Conservation (phyloP, 2,329 filamentous ascomycete genomes). For the Epichloe hybrida region DNA sequence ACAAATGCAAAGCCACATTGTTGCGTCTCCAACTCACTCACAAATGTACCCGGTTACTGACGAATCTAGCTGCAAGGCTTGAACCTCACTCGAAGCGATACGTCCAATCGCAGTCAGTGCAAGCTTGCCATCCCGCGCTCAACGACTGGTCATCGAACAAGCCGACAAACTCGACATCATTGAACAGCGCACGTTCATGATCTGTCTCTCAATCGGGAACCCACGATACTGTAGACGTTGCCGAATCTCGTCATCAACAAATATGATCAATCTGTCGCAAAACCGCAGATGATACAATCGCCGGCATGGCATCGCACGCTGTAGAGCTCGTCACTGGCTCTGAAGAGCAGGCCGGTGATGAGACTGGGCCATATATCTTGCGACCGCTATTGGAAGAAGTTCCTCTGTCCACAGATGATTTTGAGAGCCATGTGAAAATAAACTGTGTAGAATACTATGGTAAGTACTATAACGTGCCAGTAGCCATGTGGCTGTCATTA, state of each 20-base stretch:
- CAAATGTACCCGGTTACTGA: neutral
- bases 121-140: neutral
- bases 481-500: neutral
- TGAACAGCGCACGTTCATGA: neutral
- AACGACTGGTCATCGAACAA: neutral
- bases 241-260: neutral
- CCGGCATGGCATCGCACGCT: constrained; percentile 20
- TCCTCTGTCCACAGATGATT: constrained; percentile 55
- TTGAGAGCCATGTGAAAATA: constrained; percentile 44
- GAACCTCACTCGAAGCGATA: neutral
- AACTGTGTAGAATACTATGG: constrained; percentile 57
- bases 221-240: neutral
- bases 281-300: constrained; percentile 14
- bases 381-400: constrained; percentile 57
- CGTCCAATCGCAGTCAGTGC: neutral
- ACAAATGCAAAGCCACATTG: neutral
- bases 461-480: constrained; percentile 18
- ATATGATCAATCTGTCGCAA: constrained; percentile 11
- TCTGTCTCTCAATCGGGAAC: neutral
- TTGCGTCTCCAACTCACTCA: neutral
- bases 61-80: neutral
- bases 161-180: neutral
- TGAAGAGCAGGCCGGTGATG: constrained; percentile 7
- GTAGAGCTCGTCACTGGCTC: neutral
- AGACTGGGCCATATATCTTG: constrained; percentile 55